A percentile compares a stretch with the other conserved stretches of the same genome.
Conservation (phyloP, 108 stramenopile species). For the Discostella stelligeroides region DNA sequence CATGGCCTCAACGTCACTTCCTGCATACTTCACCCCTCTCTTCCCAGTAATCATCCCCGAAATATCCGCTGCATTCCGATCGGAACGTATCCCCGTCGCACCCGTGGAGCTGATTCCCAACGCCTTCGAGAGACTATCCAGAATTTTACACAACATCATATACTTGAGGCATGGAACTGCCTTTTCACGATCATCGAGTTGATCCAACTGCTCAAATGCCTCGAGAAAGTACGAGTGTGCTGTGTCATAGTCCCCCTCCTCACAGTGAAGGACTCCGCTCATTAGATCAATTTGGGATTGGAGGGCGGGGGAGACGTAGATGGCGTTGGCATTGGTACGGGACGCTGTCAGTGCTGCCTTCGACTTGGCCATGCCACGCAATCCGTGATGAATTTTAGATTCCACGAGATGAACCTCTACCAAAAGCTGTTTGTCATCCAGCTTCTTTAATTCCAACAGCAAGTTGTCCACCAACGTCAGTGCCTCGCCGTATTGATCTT, state of each 20-base stretch:
- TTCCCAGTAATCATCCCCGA: conserved; percentile 83
- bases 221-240: conserved; percentile 99
- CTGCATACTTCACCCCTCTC: conserved; percentile 96
- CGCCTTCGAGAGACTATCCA: conserved; percentile 83
- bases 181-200: conserved; percentile 74
- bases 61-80: conserved; percentile 61
- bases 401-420: conserved; percentile 97
- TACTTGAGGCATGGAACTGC: conserved; percentile 90
- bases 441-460: conserved; percentile 94
- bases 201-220: conserved; percentile 96
- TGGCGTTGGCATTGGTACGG: conserved; percentile 96
- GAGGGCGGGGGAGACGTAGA: conserved; percentile 92
- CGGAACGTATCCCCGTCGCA: conserved; percentile 51
- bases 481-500: conserved; percentile 84
- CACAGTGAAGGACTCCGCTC: conserved; percentile 96
- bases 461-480: conserved; percentile 84
- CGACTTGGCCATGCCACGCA: conserved; percentile 96
- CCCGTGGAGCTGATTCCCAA: conserved; percentile 69
- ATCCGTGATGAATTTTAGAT: conserved; percentile 93
- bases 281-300: conserved; percentile 97
- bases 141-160: conserved; percentile 97
- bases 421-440: conserved; percentile 99
- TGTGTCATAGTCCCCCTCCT: conserved; percentile 98
- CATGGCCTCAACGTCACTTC: conserved; percentile 95
- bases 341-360: conserved; percentile 98